Percentiles rank a stretch among this genome's conserved stretches.
Conservation (phyloP, 1,284 basidiomycete species). For the Phylloporus sp. region DNA sequence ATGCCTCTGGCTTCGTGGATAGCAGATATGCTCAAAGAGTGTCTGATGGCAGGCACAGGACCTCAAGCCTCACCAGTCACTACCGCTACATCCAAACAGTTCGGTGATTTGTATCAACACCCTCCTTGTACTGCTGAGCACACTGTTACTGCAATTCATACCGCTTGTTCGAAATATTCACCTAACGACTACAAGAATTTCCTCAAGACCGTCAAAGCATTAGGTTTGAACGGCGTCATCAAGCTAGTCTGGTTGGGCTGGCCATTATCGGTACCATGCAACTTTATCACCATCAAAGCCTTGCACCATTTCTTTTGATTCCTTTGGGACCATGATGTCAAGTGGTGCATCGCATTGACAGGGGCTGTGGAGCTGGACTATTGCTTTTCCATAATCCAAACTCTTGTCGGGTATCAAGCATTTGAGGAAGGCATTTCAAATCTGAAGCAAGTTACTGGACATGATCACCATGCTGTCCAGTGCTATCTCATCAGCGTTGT, state of each 20-base stretch:
- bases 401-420: not conserved
- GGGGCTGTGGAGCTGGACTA: not conserved
- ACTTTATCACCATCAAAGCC: not conserved
- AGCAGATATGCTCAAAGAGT: slow-evolving; percentile 13
- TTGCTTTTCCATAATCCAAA: not conserved
- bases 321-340: not conserved
- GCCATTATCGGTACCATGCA: not conserved
- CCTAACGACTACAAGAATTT: not conserved
- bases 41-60: slow-evolving; percentile 1
- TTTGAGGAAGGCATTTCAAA: not conserved
- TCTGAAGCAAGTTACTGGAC: not conserved
- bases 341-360: not conserved
- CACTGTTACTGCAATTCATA: not conserved
- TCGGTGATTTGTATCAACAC: slow-evolving; percentile 8
- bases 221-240: not conserved
- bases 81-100: slow-evolving; percentile 10
- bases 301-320: not conserved
- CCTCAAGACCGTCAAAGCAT: not conserved
- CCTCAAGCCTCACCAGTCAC: slow-evolving; percentile 9
- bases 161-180: not conserved
- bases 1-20: slow-evolving; percentile 14
- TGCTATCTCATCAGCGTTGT: not conserved
- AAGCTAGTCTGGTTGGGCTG: not conserved
- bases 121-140: not conserved
- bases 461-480: not conserved